These are phyloP conservation scores for Terfezia claveryi DNA, from an alignment of 495 filamentous ascomycete species.

Conservation along the genomic window DNA sequence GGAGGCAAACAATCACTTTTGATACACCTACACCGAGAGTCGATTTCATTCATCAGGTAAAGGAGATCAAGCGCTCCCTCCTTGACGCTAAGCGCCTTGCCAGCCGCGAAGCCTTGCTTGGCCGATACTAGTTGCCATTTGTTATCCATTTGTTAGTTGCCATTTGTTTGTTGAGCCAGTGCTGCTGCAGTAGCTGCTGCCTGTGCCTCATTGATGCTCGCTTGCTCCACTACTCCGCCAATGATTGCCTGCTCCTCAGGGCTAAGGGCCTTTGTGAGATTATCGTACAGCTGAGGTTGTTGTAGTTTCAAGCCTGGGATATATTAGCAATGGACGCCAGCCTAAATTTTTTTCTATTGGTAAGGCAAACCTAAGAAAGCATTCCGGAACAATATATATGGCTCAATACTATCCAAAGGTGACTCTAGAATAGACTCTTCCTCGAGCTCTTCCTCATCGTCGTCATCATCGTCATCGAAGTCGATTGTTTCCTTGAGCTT, in stretches of 20 bases:
- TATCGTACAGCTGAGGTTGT: conserved; percentile 72
- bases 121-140: not conserved
- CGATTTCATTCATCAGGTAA: too few species aligned
- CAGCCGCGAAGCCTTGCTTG: not conserved
- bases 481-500: not conserved
- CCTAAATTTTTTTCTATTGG: conserved; percentile 35
- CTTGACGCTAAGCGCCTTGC: too few species aligned
- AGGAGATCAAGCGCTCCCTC: too few species aligned
- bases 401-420: conserved; percentile 82
- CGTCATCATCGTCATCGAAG: conserved; percentile 24
- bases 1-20: not conserved
- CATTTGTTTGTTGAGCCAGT: not conserved
- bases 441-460: conserved; percentile 66
- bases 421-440: conserved; percentile 84
- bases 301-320: conserved; percentile 51
- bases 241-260: conserved; percentile 65
- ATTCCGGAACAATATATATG: conserved; percentile 66
- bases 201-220: conserved; percentile 31
- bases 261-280: conserved; percentile 52
- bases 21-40: not conserved
- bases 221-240: conserved; percentile 57
- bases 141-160: too few species aligned
- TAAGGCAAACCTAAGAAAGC: conserved; percentile 30
- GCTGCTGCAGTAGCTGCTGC: conserved; percentile 13
- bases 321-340: conserved; percentile 20